Percentiles rank a stretch among this genome's conserved stretches.
These are phyloP conservation scores for Penicillium chermesinum DNA, from an alignment of 495 filamentous ascomycete genomes.

Conservation along the genomic window DNA sequence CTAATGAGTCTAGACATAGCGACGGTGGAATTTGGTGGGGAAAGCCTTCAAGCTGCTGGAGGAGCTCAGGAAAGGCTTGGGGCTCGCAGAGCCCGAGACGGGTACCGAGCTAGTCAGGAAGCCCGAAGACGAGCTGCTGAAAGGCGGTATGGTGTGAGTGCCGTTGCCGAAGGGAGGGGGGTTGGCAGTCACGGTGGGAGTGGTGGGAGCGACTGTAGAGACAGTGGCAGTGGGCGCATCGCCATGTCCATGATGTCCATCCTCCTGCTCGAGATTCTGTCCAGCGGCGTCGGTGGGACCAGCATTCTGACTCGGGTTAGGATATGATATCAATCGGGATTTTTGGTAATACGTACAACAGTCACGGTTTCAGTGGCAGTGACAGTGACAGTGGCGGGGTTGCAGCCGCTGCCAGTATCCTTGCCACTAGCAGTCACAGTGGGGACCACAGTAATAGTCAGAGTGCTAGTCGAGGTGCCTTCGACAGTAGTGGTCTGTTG, in stretches of 20 bases:
- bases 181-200: conserved; percentile 11
- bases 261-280: conserved; percentile 9
- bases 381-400: conserved; percentile 22
- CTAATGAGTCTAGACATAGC: conserved; percentile 17
- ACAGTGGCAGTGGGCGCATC: conserved; percentile 8
- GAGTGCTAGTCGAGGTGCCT: conserved; percentile 26
- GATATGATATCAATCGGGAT: neutral
- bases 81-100: conserved; percentile 9
- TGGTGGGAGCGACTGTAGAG: conserved; percentile 18
- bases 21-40: conserved; percentile 27
- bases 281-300: conserved; percentile 10
- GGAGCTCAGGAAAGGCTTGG: conserved; percentile 20
- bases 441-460: conserved; percentile 26
- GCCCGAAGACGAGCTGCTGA: conserved; percentile 31
- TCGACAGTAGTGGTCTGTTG: conserved; percentile 18
- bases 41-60: conserved; percentile 7
- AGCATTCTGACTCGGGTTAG: conserved; percentile 9
- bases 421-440: conserved; percentile 13
- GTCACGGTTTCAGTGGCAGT: conserved; percentile 26
- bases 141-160: conserved; percentile 21
- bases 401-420: conserved; percentile 17
- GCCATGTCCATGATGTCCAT: conserved; percentile 10
- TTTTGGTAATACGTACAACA: conserved; percentile 15
- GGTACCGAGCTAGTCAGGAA: conserved; percentile 27
- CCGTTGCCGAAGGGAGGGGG: conserved; percentile 32